Percentiles rank a stretch among this genome's conserved stretches.
phyloP scores from a whole-genome alignment of 1,284 basidiomycete species.

The Ceratobasidium sp. region DNA sequence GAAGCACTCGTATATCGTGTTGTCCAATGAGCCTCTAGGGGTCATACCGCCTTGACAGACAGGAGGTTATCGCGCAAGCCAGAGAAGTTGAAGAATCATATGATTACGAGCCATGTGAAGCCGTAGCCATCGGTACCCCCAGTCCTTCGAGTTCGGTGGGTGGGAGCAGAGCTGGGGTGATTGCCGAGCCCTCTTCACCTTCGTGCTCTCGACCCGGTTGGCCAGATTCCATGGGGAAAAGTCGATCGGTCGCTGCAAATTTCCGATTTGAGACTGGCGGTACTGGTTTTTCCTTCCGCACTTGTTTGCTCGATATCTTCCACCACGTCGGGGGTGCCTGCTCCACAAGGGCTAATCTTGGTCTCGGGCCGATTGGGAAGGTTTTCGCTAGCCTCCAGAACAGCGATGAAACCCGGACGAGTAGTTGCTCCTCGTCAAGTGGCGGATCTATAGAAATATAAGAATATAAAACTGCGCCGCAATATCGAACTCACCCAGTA shows the following conservation, averaged over 20 bases:
- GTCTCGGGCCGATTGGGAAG: slow-evolving; percentile 71
- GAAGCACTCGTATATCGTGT: too few species aligned
- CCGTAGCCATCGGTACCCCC: slow-evolving; percentile 73
- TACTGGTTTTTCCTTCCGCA: slow-evolving; percentile 61
- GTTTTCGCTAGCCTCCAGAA: slow-evolving; percentile 61
- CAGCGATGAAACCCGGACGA: slow-evolving; percentile 66
- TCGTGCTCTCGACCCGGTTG: slow-evolving; percentile 71
- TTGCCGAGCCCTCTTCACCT: slow-evolving; percentile 64
- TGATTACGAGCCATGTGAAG: background rate
- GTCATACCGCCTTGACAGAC: too few species aligned
- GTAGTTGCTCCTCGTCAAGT: slow-evolving; percentile 78
- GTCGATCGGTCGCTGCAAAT: slow-evolving; percentile 82
- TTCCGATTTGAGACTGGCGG: slow-evolving; percentile 53
- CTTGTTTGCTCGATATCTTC: slow-evolving; percentile 69
- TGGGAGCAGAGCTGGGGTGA: slow-evolving; percentile 66
- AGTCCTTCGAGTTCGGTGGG: slow-evolving; percentile 81
- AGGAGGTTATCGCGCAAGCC: background rate
- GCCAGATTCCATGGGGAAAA: slow-evolving; percentile 90
- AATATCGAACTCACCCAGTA: slow-evolving; percentile 67
- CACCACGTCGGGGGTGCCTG: slow-evolving; percentile 81
- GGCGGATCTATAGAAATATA: slow-evolving; percentile 80
- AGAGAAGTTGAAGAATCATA: background rate
- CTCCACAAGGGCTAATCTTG: slow-evolving; percentile 78
- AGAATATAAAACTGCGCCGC: background rate
- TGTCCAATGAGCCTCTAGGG: too few species aligned